A percentile compares a stretch with the other conserved stretches of the same genome.
Evolutionary conservation across 371 early-diverging fungal species (phyloP).

Genomic region (Mucor mucedo): DNA sequence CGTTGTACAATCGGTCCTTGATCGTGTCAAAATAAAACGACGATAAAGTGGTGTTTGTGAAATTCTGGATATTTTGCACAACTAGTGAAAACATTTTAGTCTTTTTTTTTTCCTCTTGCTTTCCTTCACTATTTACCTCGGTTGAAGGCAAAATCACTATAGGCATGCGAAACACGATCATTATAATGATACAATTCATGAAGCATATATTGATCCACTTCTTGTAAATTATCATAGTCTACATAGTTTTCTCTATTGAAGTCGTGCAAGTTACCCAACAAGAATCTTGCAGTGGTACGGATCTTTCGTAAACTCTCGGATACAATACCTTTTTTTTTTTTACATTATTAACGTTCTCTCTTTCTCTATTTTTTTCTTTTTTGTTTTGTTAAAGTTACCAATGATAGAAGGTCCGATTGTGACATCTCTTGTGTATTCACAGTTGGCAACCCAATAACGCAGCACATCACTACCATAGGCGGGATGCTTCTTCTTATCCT

Average conservation of each 20-base stretch:
- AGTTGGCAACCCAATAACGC: slow-evolving; percentile 84
- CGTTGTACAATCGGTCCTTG: slow-evolving; percentile 85
- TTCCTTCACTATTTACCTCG: slow-evolving; percentile 49
- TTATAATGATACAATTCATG: slow-evolving; percentile 68
- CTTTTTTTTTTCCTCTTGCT: not conserved
- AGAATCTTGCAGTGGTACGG: slow-evolving; percentile 79
- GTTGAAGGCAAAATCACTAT: slow-evolving; percentile 70
- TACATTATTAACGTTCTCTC: too few relatives aligned
- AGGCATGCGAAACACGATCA: slow-evolving; percentile 58
- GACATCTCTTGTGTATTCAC: slow-evolving; percentile 84
- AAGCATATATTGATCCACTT: slow-evolving; percentile 77
- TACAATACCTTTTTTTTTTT: slow-evolving; percentile 17
- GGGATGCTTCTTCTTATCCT: slow-evolving; percentile 69
- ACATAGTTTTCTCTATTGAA: slow-evolving; percentile 58
- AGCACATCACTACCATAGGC: slow-evolving; percentile 87
- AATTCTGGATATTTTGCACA: slow-evolving; percentile 68
- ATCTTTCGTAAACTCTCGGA: slow-evolving; percentile 78
- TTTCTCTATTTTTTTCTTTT: too few relatives aligned
- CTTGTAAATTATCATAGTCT: slow-evolving; percentile 59
- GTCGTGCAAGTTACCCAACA: slow-evolving; percentile 81
- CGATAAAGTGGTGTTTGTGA: slow-evolving; percentile 73
- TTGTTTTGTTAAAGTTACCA: slow-evolving; percentile 23
- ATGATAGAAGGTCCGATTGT: slow-evolving; percentile 74
- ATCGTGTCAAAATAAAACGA: slow-evolving; percentile 84
- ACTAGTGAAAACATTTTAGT: slow-evolving; percentile 30